Base-by-base conservation (phyloP, 441 rosid species). In the Euphorbia schlechtendalii region DNA sequence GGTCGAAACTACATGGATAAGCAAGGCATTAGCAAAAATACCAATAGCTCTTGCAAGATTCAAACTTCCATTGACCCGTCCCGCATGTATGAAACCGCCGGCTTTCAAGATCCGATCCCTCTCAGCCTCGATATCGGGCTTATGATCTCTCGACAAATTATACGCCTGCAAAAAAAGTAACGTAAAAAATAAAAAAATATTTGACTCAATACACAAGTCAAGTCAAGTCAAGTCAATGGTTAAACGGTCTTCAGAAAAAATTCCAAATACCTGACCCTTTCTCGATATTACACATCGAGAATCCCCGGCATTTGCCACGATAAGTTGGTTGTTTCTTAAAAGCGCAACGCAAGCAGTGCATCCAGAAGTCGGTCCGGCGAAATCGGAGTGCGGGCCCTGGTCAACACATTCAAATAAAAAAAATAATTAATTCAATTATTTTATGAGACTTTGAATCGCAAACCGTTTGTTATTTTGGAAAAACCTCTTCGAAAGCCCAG, bases 41-140 rank as follows among this genome's bases (percentile, higher is more conserved):
- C 98, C 98, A 27, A 95, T 95, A 36, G 99, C 99, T 76, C 99
- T 84, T 59, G 99, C 76, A 71, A 92, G 82, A 78, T 95, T 95
- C 77, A 95, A 83, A 77, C 95, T 85, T 75, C 99, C 98, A 78
- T 92, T 95, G 71, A 95, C 87, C 58, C 99, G 81, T 38, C 99
- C 98, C 61, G 82, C 93, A 68, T 90, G 98, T 69, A 95, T 95
- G 80, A 86, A 95, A 8, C 99, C 97, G 68, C 98, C 99, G 66
- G 95, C 99, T 77, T 90, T 90, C 59, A 89, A 66, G 73, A 95
- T 92, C 79, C 99, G 84, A 36, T 89, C 97, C 77, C 79, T 92
- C 80, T 95, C 99, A 68, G 71, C 76, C 74, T 89, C 99, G 74
- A 95, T 91, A 54, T 88, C 99, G 68, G 98, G 98, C 71, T 95